Evolutionary conservation across 148 eudicot species (phyloP), one percentile per base, ranked within the genome.

Genomic region (Mesembryanthemum crystallinum): DNA sequence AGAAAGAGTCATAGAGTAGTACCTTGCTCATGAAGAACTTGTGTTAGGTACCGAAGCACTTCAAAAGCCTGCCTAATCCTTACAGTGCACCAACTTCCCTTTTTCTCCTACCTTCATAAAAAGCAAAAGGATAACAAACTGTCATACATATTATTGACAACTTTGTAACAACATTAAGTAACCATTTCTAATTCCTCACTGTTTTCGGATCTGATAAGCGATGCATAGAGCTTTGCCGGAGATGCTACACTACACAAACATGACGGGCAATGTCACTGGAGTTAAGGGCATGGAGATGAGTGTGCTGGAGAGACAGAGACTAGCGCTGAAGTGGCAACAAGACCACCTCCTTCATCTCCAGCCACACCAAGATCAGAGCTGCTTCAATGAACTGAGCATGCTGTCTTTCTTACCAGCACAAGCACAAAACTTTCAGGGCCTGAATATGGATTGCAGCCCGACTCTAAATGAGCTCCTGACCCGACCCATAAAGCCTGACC

Each of bases 221-320:
- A 87, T 86, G 89, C 78, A 84, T 80, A 82, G 75, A 71, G 81
- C 84, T 24, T 71, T 66, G 33, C 78, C 88, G 37, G 88, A 85
- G 72, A 83, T 86, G 89, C 52, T 84, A 29, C 85, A 81, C 80
- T 67, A 79, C 77, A 59, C 78, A 2, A 82, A 69, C 78, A 69
- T 75, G 30, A 66, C 83, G 51, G 76, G 60, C 5, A 81, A 78
- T 65, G 43, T 79, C 49, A 33, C 75, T 61, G 88, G 77, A 32
- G 62, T 73, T 29, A 78, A 75, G 5, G 77, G 86, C 18, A 77
- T 76, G 69, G 93, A 83, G 64, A 73, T 81, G 86, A 90, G 91
- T 69, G 95, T 90, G 47, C 85, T 87, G 28, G 93, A 91, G 76
- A 83, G 89, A 28, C 97, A 89, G 76, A 86, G 83, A 52, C 82